Conservation (phyloP, 177 flowering plant species). For the Vitis hybrid region DNA sequence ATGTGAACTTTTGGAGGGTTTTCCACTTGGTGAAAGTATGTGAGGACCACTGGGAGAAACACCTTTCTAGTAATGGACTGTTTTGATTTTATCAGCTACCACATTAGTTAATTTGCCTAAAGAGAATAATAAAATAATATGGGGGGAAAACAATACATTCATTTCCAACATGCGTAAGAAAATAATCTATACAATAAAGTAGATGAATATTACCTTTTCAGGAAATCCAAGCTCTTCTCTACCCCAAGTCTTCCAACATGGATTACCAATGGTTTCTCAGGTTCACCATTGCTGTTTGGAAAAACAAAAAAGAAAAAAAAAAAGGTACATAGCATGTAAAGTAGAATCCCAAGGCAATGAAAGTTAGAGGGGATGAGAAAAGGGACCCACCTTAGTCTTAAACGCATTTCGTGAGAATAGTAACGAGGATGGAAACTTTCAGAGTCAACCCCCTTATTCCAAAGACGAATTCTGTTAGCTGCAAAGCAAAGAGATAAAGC, state of each 20-base stretch:
- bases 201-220: slow-evolving; percentile 56
- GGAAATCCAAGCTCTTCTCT: slow-evolving; percentile 97
- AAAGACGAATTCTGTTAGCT: slow-evolving; percentile 89
- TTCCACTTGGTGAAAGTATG: no score
- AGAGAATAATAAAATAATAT: neutral
- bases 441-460: slow-evolving; percentile 98
- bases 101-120: neutral
- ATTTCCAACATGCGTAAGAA: neutral
- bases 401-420: slow-evolving; percentile 73
- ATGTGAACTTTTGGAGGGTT: no score
- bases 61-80: no score
- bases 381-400: slow-evolving; percentile 42
- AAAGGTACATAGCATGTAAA: neutral
- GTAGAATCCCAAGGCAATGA: neutral
- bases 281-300: slow-evolving; percentile 72
- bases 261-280: slow-evolving; percentile 81
- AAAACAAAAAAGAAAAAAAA: neutral
- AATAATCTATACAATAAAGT: neutral
- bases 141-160: neutral
- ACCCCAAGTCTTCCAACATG: slow-evolving; percentile 97
- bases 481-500: slow-evolving; percentile 17
- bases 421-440: slow-evolving; percentile 85
- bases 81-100: neutral
- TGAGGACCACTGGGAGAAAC: no score
- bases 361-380: neutral